Base-by-base conservation (phyloP, 2,329 filamentous ascomycete genomes). In the Colletotrichum sp. region DNA sequence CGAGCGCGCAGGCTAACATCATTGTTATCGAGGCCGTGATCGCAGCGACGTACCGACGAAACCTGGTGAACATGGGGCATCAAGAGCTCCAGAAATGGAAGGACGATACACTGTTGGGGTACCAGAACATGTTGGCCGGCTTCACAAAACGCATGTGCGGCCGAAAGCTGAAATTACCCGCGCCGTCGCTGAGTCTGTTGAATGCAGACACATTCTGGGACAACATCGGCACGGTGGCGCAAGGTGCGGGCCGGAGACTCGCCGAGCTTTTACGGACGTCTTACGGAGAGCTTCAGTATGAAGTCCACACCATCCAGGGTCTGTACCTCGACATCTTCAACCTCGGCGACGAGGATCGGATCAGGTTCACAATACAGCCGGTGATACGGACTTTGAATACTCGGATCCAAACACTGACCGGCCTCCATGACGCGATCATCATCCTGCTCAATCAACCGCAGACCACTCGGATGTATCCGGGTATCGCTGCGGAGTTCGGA, bases 311-410 rank as follows among this genome's bases (percentile, higher is more conserved):
- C 8, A 13, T 69, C 31, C 66, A 12, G 8, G 34, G 11, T 1
- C 29, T 72, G n/a, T 72, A 57, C 29, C n/a, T 63, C 12, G 65
- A 69, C 24, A 27, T 72, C 5, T 72, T 62, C 70, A 67, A 43
- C 11, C 57, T 72, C 18, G 27, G 21, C 16, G n/a, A 61, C 4
- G 24, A 61, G 31, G 43, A 69, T 3, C 8, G 66, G 13, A 21
- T 16, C 18, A 55, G 7, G 3, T 62, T 61, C 4, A 18, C n/a
- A 4, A 8, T 54, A n/a, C 33, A 68, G 8, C 29, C 36, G 18
- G 33, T 29, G 33, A 21, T 69, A 2, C 43, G 43, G 6, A 51
- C 43, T 1, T 4, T 51, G 43, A 51, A 51, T 7, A 2, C n/a
- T 51, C 43, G 43, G 11, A 2, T 12, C 43, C n/a, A 24, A 24